Percentiles rank a stretch among this genome's conserved stretches.
Evolutionary conservation across 352 stramenopile species (phyloP).

Genomic region (Phytopythium kandeliae): DNA sequence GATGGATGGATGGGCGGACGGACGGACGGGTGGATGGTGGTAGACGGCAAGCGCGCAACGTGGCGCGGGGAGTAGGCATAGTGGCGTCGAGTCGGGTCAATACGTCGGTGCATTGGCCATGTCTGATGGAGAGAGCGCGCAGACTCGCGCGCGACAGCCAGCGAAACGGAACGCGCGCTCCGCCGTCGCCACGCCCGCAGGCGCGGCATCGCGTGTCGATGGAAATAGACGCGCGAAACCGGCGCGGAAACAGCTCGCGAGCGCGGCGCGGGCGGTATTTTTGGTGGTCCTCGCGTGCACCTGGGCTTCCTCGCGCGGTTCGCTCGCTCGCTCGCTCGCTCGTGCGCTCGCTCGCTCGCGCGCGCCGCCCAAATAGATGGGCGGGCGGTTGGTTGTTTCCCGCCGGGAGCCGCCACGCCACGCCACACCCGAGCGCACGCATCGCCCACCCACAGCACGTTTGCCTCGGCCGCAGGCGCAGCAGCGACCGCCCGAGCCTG

Average conservation of each 20-base stretch:
- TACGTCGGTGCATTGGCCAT: too few relatives aligned
- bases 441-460: neutral
- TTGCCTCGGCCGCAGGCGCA: too few relatives aligned
- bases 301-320: neutral
- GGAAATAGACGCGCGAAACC: neutral
- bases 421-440: too few relatives aligned
- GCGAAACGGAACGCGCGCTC: neutral
- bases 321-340: neutral
- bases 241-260: neutral
- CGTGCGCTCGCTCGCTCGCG: too few relatives aligned
- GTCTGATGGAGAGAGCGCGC: too few relatives aligned
- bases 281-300: neutral
- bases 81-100: too few relatives aligned
- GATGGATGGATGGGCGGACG: too few relatives aligned
- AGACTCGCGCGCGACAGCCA: too few relatives aligned
- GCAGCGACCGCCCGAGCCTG: too few relatives aligned
- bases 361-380: conserved; percentile 3
- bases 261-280: neutral
- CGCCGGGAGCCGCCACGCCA: too few relatives aligned
- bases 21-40: too few relatives aligned
- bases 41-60: neutral
- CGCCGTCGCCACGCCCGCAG: too few relatives aligned
- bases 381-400: neutral
- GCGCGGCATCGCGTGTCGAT: neutral
- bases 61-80: neutral